Percentiles rank a stretch among this genome's conserved stretches.
Conservation (phyloP, 2,329 filamentous ascomycete species). For the Trichoderma afroharzianum region DNA sequence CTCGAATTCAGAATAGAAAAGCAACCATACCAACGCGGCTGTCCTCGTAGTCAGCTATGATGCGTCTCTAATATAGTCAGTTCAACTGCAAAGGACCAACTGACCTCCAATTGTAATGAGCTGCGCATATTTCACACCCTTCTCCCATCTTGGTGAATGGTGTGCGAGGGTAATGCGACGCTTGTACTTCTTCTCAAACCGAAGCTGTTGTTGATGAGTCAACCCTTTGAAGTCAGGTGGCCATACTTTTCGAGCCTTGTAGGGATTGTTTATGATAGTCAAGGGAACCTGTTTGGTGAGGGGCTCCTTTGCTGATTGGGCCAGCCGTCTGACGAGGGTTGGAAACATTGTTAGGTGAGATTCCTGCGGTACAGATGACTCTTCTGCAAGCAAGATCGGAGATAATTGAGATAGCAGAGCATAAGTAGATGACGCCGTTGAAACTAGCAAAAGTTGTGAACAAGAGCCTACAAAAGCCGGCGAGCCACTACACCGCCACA, state of each 20-base stretch:
- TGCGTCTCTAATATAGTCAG: background rate
- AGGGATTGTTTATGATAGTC: slow-evolving; percentile 51
- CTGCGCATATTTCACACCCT: slow-evolving; percentile 62
- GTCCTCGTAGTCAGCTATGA: background rate
- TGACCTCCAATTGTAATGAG: slow-evolving; percentile 55
- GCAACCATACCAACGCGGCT: slow-evolving; percentile 38
- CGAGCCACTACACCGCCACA: slow-evolving; percentile 29
- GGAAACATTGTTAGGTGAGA: slow-evolving; percentile 32
- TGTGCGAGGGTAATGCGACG: slow-evolving; percentile 61
- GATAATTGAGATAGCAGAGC: background rate
- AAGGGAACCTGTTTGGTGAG: slow-evolving; percentile 28
- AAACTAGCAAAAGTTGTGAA: slow-evolving; percentile 16
- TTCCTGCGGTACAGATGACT: slow-evolving; percentile 9
- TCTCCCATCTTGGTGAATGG: slow-evolving; percentile 61
- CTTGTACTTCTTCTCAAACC: slow-evolving; percentile 76
- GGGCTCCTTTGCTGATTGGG: slow-evolving; percentile 29
- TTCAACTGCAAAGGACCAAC: slow-evolving; percentile 24
- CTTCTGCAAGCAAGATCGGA: background rate
- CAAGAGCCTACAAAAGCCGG: slow-evolving; percentile 19
- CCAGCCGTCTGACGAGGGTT: slow-evolving; percentile 33
- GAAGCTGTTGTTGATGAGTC: slow-evolving; percentile 68
- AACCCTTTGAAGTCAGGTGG: slow-evolving; percentile 72
- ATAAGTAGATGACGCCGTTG: background rate
- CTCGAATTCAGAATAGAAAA: slow-evolving; percentile 43
- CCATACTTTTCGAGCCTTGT: slow-evolving; percentile 69